Percentiles rank a stretch among this genome's conserved stretches.
phyloP scores from a whole-genome alignment of 2,329 filamentous ascomycete genomes.

The Lachnellula arida region DNA sequence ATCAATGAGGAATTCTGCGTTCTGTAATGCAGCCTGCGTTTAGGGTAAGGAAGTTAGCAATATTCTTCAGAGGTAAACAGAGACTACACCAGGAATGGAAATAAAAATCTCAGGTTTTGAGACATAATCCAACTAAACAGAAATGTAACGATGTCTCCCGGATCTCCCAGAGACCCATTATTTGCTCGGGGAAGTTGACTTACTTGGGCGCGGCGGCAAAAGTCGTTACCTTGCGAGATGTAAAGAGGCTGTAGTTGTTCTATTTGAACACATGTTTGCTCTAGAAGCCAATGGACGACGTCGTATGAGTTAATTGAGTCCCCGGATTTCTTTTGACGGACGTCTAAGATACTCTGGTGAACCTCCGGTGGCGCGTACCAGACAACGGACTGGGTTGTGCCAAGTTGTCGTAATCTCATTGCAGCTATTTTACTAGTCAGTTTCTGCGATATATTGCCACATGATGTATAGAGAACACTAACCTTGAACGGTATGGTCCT shows the following conservation, averaged over 20 bases:
- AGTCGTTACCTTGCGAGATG: conserved; percentile 56
- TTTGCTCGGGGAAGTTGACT: no score
- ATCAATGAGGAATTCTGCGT: conserved; percentile 39
- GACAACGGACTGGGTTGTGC: conserved; percentile 30
- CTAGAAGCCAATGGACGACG: conserved; percentile 57
- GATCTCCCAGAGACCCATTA: no score
- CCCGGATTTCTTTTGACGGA: conserved; percentile 29
- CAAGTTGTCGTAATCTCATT: conserved; percentile 60
- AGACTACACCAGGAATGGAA: no score
- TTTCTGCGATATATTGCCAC: conserved; percentile 7
- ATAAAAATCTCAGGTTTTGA: no score
- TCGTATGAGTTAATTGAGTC: conserved; percentile 34
- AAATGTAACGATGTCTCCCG: no score
- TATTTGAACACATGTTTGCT: conserved; percentile 56
- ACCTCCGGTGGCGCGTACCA: conserved; percentile 31
- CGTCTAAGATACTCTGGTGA: conserved; percentile 49
- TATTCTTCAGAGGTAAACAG: no score
- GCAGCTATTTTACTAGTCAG: conserved; percentile 42
- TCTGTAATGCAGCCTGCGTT: conserved; percentile 39
- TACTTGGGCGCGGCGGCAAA: conserved; percentile 45
- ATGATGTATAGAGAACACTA: background rate
- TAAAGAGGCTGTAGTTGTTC: conserved; percentile 57
- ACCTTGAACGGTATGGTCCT: conserved; percentile 48
- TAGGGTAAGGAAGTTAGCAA: no score
- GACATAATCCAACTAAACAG: no score